Percentiles rank a stretch among this genome's conserved stretches.
phyloP scores from a whole-genome alignment of 2,329 filamentous ascomycete genomes.

The Epichloe baconii region DNA sequence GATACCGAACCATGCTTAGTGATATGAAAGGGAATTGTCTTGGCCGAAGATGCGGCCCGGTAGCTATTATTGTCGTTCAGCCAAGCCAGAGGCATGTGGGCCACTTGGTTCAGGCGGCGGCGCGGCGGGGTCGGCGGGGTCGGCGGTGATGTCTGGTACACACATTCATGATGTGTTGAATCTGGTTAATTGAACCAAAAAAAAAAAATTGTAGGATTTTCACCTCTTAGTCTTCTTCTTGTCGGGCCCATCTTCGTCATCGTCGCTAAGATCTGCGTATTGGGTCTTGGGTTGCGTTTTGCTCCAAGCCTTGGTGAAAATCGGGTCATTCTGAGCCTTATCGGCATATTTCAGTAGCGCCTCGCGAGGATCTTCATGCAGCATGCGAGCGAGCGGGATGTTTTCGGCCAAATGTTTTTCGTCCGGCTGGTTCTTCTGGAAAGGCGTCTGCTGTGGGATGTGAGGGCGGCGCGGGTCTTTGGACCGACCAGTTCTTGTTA shows the following conservation, averaged over 20 bases:
- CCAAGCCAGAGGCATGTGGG: neutral
- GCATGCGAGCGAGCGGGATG: slow-evolving; percentile 81
- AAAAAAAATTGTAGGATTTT: slow-evolving; percentile 7
- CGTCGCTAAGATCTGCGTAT: slow-evolving; percentile 80
- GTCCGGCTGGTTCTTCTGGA: slow-evolving; percentile 80
- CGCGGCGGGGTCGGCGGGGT: neutral
- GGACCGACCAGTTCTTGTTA: slow-evolving; percentile 65
- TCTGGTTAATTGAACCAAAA: neutral
- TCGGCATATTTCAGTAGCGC: slow-evolving; percentile 91
- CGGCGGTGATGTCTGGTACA: neutral
- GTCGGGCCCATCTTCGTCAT: slow-evolving; percentile 59
- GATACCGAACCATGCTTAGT: neutral
- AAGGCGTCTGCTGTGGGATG: slow-evolving; percentile 73
- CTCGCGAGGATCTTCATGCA: slow-evolving; percentile 91
- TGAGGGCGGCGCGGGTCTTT: slow-evolving; percentile 75
- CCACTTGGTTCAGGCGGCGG: neutral
- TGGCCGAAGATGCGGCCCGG: neutral
- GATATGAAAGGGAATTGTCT: neutral
- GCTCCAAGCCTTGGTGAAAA: slow-evolving; percentile 91
- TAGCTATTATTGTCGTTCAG: neutral
- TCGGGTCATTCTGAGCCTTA: slow-evolving; percentile 78
- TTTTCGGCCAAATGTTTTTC: slow-evolving; percentile 78
- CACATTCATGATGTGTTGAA: neutral
- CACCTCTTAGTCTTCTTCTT: slow-evolving; percentile 48
- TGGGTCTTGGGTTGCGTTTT: slow-evolving; percentile 84